These are phyloP conservation scores for Cystobasidiaceae sp. DNA, from an alignment of 1,284 basidiomycete species.

Conservation along the genomic window DNA sequence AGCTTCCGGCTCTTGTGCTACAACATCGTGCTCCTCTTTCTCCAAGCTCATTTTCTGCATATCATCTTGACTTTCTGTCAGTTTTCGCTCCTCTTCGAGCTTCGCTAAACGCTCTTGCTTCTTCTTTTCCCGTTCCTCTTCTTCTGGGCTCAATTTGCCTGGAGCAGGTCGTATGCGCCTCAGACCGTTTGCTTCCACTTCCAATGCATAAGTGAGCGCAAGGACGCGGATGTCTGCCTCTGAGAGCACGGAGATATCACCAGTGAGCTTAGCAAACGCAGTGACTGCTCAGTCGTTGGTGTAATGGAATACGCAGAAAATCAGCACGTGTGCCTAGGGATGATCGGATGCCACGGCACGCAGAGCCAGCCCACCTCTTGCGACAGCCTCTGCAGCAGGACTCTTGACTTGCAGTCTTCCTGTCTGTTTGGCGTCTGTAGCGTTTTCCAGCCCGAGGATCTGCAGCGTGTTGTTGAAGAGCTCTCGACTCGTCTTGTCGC, in stretches of 20 bases:
- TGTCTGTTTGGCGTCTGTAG: constrained; percentile 59
- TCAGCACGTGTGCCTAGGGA: neutral
- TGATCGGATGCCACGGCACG: neutral
- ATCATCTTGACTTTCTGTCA: neutral
- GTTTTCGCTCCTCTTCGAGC: neutral
- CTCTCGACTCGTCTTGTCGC: constrained; percentile 76
- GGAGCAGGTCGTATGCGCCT: constrained; percentile 52
- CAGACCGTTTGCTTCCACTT: constrained; percentile 55
- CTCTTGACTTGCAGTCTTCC: constrained; percentile 55
- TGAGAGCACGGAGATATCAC: constrained; percentile 90
- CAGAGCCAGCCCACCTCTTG: constrained; percentile 59
- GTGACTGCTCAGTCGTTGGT: constrained; percentile 60
- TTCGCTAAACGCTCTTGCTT: constrained; percentile 12
- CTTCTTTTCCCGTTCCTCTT: constrained; percentile 25
- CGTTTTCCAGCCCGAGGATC: constrained; percentile 54
- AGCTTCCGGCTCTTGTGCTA: constrained; percentile 10
- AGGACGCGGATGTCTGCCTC: constrained; percentile 85
- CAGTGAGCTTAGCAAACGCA: constrained; percentile 88
- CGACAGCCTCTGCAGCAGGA: constrained; percentile 66
- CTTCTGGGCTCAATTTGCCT: constrained; percentile 42
- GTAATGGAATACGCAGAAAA: constrained; percentile 30
- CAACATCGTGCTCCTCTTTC: neutral
- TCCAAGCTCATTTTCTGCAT: neutral
- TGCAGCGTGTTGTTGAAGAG: constrained; percentile 64
- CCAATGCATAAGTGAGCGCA: constrained; percentile 78